Evolutionary conservation across 768 basidiomycete genomes (phyloP).

Genomic region (Termitomyces heimii): DNA sequence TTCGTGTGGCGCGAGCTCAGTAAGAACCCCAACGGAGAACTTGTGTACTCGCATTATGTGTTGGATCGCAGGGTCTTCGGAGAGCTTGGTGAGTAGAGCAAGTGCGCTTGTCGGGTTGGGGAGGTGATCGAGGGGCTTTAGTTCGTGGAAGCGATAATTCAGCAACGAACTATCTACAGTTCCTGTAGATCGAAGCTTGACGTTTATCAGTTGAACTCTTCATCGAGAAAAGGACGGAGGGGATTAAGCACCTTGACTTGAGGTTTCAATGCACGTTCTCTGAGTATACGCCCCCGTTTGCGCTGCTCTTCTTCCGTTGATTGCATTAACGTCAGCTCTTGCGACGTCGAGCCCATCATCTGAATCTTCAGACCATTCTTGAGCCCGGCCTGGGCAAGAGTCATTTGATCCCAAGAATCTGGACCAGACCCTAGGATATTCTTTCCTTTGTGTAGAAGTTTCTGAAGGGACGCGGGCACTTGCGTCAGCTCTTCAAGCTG

Average conservation of each 20-base stretch:
- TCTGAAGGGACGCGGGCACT: slow-evolving; percentile 63
- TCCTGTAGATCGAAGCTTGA: slow-evolving; percentile 55
- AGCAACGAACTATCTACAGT: slow-evolving; percentile 29
- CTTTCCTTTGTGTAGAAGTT: slow-evolving; percentile 71
- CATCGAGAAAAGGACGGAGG: neutral
- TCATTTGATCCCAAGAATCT: slow-evolving; percentile 20
- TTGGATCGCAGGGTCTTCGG: slow-evolving; percentile 65
- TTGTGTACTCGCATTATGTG: slow-evolving; percentile 68
- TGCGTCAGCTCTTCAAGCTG: slow-evolving; percentile 57
- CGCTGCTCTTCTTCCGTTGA: slow-evolving; percentile 53
- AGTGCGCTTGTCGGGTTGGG: slow-evolving; percentile 56
- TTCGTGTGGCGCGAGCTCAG: slow-evolving; percentile 77
- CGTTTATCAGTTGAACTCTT: neutral
- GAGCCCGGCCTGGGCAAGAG: slow-evolving; percentile 42
- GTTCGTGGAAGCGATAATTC: slow-evolving; percentile 57
- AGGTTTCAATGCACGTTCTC: slow-evolving; percentile 50
- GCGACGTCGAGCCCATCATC: slow-evolving; percentile 59
- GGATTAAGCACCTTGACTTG: slow-evolving; percentile 46
- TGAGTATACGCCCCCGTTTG: slow-evolving; percentile 51
- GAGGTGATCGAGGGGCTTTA: slow-evolving; percentile 57
- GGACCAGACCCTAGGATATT: slow-evolving; percentile 23
- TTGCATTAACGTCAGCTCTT: slow-evolving; percentile 51
- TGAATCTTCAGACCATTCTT: slow-evolving; percentile 63
- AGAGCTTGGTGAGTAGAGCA: slow-evolving; percentile 47
- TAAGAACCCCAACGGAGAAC: slow-evolving; percentile 62